phyloP scores from a whole-genome alignment of 2,329 filamentous ascomycete species.

The Trichoderma polysporum region DNA sequence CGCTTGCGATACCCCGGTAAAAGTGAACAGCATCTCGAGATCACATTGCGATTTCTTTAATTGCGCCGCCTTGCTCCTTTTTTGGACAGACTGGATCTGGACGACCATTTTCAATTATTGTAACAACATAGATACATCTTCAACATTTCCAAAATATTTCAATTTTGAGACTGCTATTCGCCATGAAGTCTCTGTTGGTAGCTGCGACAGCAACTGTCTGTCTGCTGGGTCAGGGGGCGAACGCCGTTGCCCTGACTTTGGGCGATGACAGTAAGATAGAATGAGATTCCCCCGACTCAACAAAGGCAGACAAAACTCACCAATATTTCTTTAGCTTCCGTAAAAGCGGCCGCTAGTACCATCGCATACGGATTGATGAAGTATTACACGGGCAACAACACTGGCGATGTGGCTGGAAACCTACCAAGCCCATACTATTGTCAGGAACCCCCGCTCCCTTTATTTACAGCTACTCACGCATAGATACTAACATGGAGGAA shows the following conservation, averaged over 20 bases:
- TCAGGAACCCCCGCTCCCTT: slow-evolving; percentile 30
- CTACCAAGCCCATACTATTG: slow-evolving; percentile 65
- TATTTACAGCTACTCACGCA: slow-evolving; percentile 29
- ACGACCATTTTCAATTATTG: not conserved
- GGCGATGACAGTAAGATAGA: slow-evolving; percentile 12
- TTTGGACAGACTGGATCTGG: slow-evolving; percentile 20
- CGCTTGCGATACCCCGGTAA: slow-evolving; percentile 6
- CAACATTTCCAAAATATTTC: not conserved
- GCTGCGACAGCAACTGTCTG: slow-evolving; percentile 13
- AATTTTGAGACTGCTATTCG: not conserved
- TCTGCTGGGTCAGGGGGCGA: slow-evolving; percentile 18
- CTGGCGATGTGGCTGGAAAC: slow-evolving; percentile 58
- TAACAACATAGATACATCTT: not conserved
- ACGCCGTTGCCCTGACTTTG: not conserved
- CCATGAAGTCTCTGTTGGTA: slow-evolving; percentile 11
- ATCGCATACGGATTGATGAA: slow-evolving; percentile 49
- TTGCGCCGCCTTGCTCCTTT: not conserved
- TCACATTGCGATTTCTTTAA: not conserved
- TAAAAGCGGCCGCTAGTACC: slow-evolving; percentile 49
- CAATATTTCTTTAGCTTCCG: slow-evolving; percentile 42
- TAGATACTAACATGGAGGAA: slow-evolving; percentile 23
- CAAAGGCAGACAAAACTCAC: not conserved
- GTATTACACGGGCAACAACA: slow-evolving; percentile 58
- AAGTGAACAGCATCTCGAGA: not conserved
- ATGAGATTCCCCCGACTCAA: not conserved